Conservation (phyloP, 768 basidiomycete genomes). For the Leccinellum rugosiceps region DNA sequence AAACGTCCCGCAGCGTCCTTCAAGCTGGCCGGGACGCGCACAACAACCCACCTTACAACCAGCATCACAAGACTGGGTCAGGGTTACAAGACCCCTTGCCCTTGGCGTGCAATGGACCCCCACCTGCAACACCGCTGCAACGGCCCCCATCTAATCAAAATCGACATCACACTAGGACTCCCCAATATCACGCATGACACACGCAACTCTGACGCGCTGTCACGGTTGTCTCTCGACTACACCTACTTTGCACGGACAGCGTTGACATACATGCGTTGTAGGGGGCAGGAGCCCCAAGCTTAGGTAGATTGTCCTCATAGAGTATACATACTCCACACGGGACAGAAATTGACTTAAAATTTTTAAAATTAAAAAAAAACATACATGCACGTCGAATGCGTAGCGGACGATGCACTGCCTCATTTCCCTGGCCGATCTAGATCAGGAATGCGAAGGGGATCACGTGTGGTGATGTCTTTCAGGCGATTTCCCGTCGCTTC, state of each 20-base stretch:
- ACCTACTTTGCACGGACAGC: not conserved
- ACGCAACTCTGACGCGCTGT: not conserved
- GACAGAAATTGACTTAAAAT: too few relatives aligned
- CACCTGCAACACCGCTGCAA: not conserved
- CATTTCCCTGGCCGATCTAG: not conserved
- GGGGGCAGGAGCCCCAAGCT: too few relatives aligned
- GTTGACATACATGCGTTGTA: too few relatives aligned
- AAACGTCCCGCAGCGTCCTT: not conserved
- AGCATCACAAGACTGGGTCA: not conserved
- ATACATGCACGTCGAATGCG: not conserved
- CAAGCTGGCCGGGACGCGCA: not conserved
- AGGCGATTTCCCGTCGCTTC: not conserved
- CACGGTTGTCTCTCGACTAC: not conserved
- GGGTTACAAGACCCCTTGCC: not conserved
- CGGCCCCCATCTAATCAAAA: not conserved
- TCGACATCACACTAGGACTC: not conserved
- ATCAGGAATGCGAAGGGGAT: not conserved
- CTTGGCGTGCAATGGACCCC: not conserved
- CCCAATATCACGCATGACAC: not conserved
- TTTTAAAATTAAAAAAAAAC: too few relatives aligned
- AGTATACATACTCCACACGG: too few relatives aligned
- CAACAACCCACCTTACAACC: not conserved
- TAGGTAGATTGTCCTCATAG: too few relatives aligned
- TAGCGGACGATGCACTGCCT: not conserved
- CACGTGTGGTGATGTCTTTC: not conserved